Conservation (phyloP, 192 early-diverging fungal genomes). For the Phycomyces blakesleeanus region DNA sequence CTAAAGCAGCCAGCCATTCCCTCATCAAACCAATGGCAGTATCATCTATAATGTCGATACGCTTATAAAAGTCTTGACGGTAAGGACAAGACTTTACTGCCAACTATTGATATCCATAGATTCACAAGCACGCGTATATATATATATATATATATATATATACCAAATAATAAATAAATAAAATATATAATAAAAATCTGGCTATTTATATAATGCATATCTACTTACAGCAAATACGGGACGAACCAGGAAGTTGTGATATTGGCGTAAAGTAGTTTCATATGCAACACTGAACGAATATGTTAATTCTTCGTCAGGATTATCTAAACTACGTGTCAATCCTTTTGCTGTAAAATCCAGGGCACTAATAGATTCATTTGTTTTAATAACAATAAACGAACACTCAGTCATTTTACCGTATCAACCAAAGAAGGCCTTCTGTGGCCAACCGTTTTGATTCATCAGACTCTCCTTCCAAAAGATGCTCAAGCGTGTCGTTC, state of each 20-base stretch:
- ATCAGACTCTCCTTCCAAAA: slow-evolving; percentile 64
- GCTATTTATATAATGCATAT: background rate
- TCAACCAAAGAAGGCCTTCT: slow-evolving; percentile 91
- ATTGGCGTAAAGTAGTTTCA: slow-evolving; percentile 55
- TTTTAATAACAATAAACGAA: slow-evolving; percentile 3
- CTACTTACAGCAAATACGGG: slow-evolving; percentile 54
- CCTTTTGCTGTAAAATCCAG: slow-evolving; percentile 70
- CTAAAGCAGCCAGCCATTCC: slow-evolving; percentile 68
- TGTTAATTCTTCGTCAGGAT: slow-evolving; percentile 53
- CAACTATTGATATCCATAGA: slow-evolving; percentile 36
- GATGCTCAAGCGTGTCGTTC: slow-evolving; percentile 75
- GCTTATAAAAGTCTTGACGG: slow-evolving; percentile 80
- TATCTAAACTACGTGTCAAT: slow-evolving; percentile 49
- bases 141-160: too few species aligned
- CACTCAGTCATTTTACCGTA: slow-evolving; percentile 47
- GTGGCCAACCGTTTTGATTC: slow-evolving; percentile 78
- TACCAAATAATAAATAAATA: background rate
- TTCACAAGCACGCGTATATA: background rate
- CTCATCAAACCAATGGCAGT: slow-evolving; percentile 55
- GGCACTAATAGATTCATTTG: slow-evolving; percentile 41
- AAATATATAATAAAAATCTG: background rate
- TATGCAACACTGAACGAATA: slow-evolving; percentile 67
- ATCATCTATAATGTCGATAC: slow-evolving; percentile 63
- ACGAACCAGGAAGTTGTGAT: slow-evolving; percentile 62
- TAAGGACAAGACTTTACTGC: slow-evolving; percentile 88